Base-by-base conservation (phyloP, 768 basidiomycete genomes). In the Pleurotus tuber-regium region DNA sequence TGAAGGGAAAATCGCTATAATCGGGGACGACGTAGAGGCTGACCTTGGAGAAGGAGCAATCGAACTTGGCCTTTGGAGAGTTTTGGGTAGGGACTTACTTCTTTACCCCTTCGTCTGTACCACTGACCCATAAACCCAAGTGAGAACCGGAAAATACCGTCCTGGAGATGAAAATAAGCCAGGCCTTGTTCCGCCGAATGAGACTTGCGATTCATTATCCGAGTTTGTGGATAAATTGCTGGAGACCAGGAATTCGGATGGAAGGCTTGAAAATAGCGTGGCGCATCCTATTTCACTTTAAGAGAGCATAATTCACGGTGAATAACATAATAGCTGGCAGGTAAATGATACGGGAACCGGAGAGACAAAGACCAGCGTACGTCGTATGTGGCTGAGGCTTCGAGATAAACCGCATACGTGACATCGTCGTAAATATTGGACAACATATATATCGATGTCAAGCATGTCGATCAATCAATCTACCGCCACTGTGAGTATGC, bases 141-240 rank as follows among this genome's bases (percentile, higher is more conserved):
- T 87, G 19, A 74, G 72, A 59, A 85, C 86, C 4, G 87, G 87
- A 9, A 89, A 88, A 59, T 88, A 86, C 60, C 72, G 86, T 2
- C 16, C 66, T 3, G 84, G 82, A 2, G 82, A 84, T 57, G 87
- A 87, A 62, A 48, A 38, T 4, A 68, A 65, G 50, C 48, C 55
- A 12, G 74, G 70, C 0, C 55, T 65, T 2, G 55, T 60, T 4
- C 70, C 76, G 24, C 83, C 83, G 2, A 78, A 85, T 61, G 77
- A 79, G 55, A 65, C 83, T 2, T 75, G 61, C 47, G 77, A 77
- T 24, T 76, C 70, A 3, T 85, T 87, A 57, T 70, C 80, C 2
- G 65, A 66, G 3, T 79, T 84, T 50, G 73, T 84, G 1, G 76
- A 84, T n/a, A 68, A 59, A 24, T 58, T 86, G 18, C 57, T 68